A percentile compares a stretch with the other conserved stretches of the same genome.
Conservation (phyloP, 768 basidiomycete species). For the Gloeopeniophorella convolvens region DNA sequence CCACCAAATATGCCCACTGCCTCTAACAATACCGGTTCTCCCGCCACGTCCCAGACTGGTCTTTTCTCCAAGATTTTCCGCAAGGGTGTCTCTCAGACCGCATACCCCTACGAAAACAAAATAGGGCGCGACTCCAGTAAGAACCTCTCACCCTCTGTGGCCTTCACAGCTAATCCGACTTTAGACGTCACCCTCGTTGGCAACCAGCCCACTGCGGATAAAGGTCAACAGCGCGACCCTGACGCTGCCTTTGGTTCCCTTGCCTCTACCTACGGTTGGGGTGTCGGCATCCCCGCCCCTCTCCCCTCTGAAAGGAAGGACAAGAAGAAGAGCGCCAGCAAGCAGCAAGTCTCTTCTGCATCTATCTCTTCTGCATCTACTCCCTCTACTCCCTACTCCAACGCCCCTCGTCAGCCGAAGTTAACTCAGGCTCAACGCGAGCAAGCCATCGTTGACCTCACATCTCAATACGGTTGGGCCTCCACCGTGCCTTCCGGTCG, state of each 20-base stretch:
- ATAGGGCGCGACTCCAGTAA: not conserved
- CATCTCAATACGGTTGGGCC: not conserved
- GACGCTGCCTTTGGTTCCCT: not conserved
- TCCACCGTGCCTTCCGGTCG: not conserved
- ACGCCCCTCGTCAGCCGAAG: not conserved
- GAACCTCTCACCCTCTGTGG: not conserved
- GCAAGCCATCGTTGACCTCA: not conserved
- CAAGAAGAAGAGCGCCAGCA: too few species aligned
- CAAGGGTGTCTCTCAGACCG: not conserved
- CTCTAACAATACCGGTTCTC: not conserved
- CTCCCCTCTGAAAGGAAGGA: not conserved
- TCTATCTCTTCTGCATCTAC: too few species aligned
- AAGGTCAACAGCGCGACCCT: not conserved
- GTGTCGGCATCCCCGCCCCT: not conserved
- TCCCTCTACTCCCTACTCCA: not conserved
- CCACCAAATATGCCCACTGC: not conserved
- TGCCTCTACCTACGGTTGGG: not conserved
- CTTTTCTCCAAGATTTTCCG: conserved; percentile 1
- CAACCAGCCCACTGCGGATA: not conserved
- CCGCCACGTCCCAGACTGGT: not conserved
- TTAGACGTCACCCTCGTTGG: not conserved
- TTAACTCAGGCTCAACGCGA: conserved; percentile 1
- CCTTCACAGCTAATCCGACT: not conserved
- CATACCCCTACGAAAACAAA: not conserved
- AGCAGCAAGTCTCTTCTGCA: too few species aligned